Evolutionary conservation across 805 yeast genomes (phyloP).

Genomic region (Ogataea saltuana): DNA sequence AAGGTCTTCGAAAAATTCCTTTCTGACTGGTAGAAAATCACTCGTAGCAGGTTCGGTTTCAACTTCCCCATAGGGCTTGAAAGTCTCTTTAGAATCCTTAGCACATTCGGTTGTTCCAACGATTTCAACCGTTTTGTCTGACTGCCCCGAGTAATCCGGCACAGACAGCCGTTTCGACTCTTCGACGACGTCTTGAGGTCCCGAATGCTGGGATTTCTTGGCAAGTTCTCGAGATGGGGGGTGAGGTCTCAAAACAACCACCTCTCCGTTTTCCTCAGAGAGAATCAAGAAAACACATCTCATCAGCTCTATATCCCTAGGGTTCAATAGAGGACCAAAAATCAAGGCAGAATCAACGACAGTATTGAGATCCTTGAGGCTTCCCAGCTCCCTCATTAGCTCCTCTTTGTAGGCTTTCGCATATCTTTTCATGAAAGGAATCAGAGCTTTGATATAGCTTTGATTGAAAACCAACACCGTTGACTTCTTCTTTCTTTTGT

Average conservation of each 20-base stretch:
- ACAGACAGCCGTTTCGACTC: no score
- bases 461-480: constrained; percentile 16
- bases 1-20: constrained; percentile 14
- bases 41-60: not conserved
- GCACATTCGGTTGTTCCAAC: no score
- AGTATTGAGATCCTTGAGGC: constrained; percentile 21
- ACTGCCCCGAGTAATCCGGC: no score
- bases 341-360: constrained; percentile 4
- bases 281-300: constrained; percentile 13
- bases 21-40: not conserved
- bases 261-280: not conserved
- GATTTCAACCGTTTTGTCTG: no score
- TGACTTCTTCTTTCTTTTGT: constrained; percentile 1
- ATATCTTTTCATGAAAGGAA: constrained; percentile 16
- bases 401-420: constrained; percentile 10
- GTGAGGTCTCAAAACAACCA: constrained; percentile 13
- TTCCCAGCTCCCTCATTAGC: constrained; percentile 11
- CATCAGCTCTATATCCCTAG: constrained; percentile 16
- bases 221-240: not conserved
- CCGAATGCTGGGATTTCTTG: no score
- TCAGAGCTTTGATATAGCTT: constrained; percentile 17
- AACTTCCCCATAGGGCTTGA: no score
- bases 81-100: no score
- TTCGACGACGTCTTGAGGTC: no score
- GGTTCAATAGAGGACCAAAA: constrained; percentile 16